Base-by-base conservation (phyloP, 768 basidiomycete genomes). In the Agaricus subrufescens region DNA sequence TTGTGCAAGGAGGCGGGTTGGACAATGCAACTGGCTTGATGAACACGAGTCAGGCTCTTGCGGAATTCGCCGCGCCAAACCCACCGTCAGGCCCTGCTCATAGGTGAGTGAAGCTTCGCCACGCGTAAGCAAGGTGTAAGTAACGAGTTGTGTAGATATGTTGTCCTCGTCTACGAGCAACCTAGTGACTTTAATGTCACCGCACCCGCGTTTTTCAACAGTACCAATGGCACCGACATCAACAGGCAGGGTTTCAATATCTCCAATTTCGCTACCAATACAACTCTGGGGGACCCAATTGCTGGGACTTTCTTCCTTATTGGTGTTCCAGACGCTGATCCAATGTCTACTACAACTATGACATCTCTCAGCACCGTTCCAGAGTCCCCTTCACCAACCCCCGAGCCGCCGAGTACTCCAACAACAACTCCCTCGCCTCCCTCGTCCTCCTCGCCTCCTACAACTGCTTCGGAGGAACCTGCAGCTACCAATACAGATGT, bases 271-370 rank as follows among this genome's bases (percentile, higher is more conserved):
- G 71, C 68, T 6, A 56, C 60, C 26, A 64, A 61, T 14, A 58
- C 70, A 8, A 64, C 69, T 29, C 65, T 78, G 14, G 71, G 71
- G 1, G 51, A 60, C 27, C 74, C 75, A 3, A 59, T 77, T 43
- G 75, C 73, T 15, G 77, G 76, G 34, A 75, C 71, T 46, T 78
- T 71, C 62, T 78, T 78, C 64, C 62, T 75, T 30, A 70, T 72
- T 14, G 74, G 73, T 2, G 67, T 74, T 23, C 19, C 49, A 6
- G 27, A 30, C 14, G 15, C 42, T 6, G 19, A 19, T 19, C 19
- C 19, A 19, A 19, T 19, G 19, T n/a, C 55, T 26, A 40, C 54
- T 37, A 23, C 40, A 14, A 15, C 45, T 12, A 25, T 34, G 19
- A 46, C 25, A 2, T 30, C 52, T 26, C 38, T 44, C 8, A 23